Evolutionary conservation across 1,139 yeast genomes (phyloP).

Genomic region (Kodamaea anthophila): DNA sequence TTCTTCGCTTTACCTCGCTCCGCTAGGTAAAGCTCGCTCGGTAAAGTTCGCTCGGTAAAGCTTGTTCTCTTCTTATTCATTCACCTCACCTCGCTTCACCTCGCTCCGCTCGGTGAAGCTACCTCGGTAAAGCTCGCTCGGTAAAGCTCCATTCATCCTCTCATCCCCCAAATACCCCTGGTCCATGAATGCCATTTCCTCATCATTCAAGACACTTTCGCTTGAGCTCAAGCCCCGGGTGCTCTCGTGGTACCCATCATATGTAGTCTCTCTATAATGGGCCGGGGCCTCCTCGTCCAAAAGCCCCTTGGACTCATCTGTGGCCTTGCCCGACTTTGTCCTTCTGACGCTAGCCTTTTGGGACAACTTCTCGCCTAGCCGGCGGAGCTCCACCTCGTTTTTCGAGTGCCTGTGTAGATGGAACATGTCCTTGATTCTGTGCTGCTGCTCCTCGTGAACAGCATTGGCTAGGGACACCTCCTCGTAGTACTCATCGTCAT

Average conservation of each 20-base stretch:
- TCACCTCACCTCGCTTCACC: no score
- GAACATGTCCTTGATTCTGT: conserved; percentile 7
- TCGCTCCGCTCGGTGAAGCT: background rate
- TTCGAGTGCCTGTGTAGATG: conserved; percentile 6
- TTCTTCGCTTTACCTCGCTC: no score
- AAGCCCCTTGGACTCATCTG: conserved; percentile 2
- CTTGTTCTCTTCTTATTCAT: no score
- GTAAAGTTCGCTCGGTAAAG: no score
- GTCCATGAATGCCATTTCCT: conserved; percentile 24
- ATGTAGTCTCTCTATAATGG: conserved; percentile 16
- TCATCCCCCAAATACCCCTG: conserved; percentile 11
- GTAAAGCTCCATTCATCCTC: no score
- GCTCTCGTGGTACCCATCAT: conserved; percentile 13
- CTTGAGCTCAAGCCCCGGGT: conserved; percentile 2
- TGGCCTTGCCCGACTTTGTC: conserved; percentile 4
- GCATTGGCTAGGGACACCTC: conserved; percentile 1
- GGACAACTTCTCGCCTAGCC: conserved; percentile 26
- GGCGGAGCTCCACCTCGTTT: conserved; percentile 24
- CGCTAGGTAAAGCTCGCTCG: no score
- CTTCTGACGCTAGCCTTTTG: conserved; percentile 11
- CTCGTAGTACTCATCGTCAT: conserved; percentile 14
- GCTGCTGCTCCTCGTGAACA: conserved; percentile 5
- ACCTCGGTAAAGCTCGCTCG: no score
- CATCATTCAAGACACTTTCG: conserved; percentile 23
- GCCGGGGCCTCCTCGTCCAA: conserved; percentile 4